These are phyloP conservation scores for Physcia stellaris DNA, from an alignment of 495 filamentous ascomycete genomes.

Conservation along the genomic window DNA sequence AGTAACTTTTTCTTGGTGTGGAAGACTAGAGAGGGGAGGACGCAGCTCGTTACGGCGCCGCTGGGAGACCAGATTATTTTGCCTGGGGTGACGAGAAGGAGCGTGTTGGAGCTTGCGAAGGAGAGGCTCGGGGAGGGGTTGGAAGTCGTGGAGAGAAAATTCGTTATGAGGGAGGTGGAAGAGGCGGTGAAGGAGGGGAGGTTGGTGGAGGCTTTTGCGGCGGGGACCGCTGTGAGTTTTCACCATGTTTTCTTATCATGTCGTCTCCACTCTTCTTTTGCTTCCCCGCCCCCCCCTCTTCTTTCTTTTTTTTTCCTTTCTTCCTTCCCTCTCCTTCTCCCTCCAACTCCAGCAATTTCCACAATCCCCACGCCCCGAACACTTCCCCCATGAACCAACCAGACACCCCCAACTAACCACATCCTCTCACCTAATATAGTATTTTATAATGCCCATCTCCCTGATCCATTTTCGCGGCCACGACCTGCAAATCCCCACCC, in stretches of 20 bases:
- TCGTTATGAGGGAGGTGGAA: slow-evolving; percentile 66
- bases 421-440: too few species aligned
- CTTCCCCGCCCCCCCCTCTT: too few species aligned
- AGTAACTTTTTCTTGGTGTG: slow-evolving; percentile 85
- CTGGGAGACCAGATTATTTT: slow-evolving; percentile 71
- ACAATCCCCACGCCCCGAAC: too few species aligned
- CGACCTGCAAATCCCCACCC: slow-evolving; percentile 60
- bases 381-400: too few species aligned
- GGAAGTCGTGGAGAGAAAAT: slow-evolving; percentile 66
- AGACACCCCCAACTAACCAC: too few species aligned
- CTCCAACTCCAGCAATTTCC: too few species aligned
- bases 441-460: slow-evolving; percentile 75
- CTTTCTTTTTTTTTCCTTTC: too few species aligned
- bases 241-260: too few species aligned
- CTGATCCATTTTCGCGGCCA: slow-evolving; percentile 67
- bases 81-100: slow-evolving; percentile 68
- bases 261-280: too few species aligned
- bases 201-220: slow-evolving; percentile 71
- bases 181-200: slow-evolving; percentile 62
- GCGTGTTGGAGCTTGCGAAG: slow-evolving; percentile 59
- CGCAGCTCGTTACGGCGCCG: slow-evolving; percentile 71
- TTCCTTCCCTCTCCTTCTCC: too few species aligned
- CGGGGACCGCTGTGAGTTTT: slow-evolving; percentile 69
- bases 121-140: slow-evolving; percentile 45
- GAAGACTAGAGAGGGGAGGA: slow-evolving; percentile 49